A percentile compares a stretch with the other conserved stretches of the same genome.
These are phyloP conservation scores for Iberis pinnata DNA, from an alignment of 345 rosid genomes.

Conservation along the genomic window DNA sequence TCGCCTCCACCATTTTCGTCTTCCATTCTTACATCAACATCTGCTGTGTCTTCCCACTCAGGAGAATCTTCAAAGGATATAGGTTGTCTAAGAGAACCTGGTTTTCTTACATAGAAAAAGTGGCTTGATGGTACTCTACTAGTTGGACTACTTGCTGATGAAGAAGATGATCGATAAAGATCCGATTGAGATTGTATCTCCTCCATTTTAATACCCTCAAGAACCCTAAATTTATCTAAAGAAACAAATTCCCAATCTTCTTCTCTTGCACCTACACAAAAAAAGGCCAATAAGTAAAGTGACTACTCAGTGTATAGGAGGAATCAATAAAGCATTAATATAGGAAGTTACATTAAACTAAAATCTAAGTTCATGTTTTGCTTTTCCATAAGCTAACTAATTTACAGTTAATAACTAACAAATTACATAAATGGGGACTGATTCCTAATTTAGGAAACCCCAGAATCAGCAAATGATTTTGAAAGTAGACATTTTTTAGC, in stretches of 20 bases:
- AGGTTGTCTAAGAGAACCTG: slow-evolving; percentile 83
- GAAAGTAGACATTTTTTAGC: too few species aligned
- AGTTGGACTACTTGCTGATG: slow-evolving; percentile 96
- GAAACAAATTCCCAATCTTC: not conserved
- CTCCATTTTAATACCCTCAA: slow-evolving; percentile 47
- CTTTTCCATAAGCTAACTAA: slow-evolving; percentile 20
- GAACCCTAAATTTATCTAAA: slow-evolving; percentile 16
- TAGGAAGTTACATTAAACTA: not conserved
- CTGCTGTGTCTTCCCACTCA: slow-evolving; percentile 96
- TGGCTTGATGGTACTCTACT: slow-evolving; percentile 93
- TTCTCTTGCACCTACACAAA: slow-evolving; percentile 6
- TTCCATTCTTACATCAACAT: slow-evolving; percentile 60
- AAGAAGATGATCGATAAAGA: slow-evolving; percentile 89
- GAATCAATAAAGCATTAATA: too few species aligned
- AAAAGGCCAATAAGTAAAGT: not conserved
- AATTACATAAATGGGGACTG: slow-evolving; percentile 8
- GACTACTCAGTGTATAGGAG: too few species aligned
- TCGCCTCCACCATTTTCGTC: slow-evolving; percentile 47
- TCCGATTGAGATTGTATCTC: slow-evolving; percentile 97
- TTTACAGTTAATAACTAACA: slow-evolving; percentile 6
- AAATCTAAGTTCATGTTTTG: slow-evolving; percentile 5
- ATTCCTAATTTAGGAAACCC: slow-evolving; percentile 17
- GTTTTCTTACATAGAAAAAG: slow-evolving; percentile 90
- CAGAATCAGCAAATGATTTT: too few species aligned
- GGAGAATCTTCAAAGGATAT: slow-evolving; percentile 99